A percentile compares a stretch with the other conserved stretches of the same genome.
phyloP scores from a whole-genome alignment of 225 moss, liverwort and hornwort species.

The Rhytidiadelphus loreus region DNA sequence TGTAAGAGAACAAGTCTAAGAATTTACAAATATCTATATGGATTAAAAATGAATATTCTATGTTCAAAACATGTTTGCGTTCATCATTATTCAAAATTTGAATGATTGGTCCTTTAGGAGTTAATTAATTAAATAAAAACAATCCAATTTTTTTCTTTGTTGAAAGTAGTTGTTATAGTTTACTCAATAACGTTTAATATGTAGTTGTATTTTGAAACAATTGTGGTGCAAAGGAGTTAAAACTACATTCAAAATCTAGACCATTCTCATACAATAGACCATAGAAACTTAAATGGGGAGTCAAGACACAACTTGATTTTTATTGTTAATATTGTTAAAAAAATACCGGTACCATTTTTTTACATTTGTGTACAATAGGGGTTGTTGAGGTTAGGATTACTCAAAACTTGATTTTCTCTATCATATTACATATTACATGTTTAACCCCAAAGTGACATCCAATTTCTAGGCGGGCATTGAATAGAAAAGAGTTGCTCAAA shows the following conservation, averaged over 20 bases:
- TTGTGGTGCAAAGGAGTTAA: not conserved
- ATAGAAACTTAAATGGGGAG: not conserved
- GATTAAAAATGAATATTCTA: not conserved
- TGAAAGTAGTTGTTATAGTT: not conserved
- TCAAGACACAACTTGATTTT: accelerated
- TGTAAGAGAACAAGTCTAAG: not conserved
- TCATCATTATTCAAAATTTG: not conserved
- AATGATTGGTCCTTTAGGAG: accelerated
- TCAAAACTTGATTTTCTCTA: not conserved
- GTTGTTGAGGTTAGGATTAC: accelerated
- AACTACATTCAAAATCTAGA: not conserved
- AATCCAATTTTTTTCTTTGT: not conserved
- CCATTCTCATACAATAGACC: accelerated
- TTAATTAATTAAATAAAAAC: not conserved
- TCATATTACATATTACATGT: not conserved
- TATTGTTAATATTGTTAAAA: too few relatives aligned
- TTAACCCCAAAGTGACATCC: too few relatives aligned
- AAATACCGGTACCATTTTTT: too few relatives aligned
- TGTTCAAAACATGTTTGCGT: not conserved
- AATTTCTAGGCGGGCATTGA: too few relatives aligned
- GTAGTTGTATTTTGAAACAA: not conserved
- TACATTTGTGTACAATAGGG: not conserved
- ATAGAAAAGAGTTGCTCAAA: too few relatives aligned
- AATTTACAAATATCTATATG: not conserved
- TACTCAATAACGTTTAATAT: not conserved